A percentile compares a stretch with the other conserved stretches of the same genome.
These are phyloP conservation scores for Mycena vulgaris DNA, from an alignment of 768 basidiomycete genomes.

Conservation along the genomic window DNA sequence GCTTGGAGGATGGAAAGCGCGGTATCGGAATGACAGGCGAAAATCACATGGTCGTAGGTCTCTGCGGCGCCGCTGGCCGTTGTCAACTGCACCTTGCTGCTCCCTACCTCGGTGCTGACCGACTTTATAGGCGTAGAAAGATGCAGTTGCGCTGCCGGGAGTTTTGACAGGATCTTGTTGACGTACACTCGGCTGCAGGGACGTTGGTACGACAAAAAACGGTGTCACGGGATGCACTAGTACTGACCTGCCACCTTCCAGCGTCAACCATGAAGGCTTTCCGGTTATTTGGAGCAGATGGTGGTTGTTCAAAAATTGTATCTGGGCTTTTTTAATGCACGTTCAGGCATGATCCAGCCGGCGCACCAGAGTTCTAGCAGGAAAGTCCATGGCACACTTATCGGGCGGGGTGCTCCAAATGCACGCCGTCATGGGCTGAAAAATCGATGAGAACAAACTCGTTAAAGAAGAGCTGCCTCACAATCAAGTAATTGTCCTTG, in stretches of 20 bases:
- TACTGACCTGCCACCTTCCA: slow-evolving; percentile 78
- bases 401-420: slow-evolving; percentile 87
- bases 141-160: slow-evolving; percentile 70
- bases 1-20: slow-evolving; percentile 65
- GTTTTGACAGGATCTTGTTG: slow-evolving; percentile 67
- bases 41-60: slow-evolving; percentile 78
- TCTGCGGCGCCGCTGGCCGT: slow-evolving; percentile 62
- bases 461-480: slow-evolving; percentile 49
- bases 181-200: slow-evolving; percentile 74
- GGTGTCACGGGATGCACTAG: background rate
- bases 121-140: slow-evolving; percentile 70
- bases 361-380: slow-evolving; percentile 73
- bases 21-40: slow-evolving; percentile 82
- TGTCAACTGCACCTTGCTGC: slow-evolving; percentile 57
- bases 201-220: background rate
- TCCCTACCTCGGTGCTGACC: slow-evolving; percentile 48
- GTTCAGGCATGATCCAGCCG: background rate
- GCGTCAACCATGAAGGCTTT: slow-evolving; percentile 81
- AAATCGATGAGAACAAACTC: slow-evolving; percentile 14
- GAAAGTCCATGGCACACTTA: slow-evolving; percentile 78
- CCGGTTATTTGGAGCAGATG: slow-evolving; percentile 80
- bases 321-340: slow-evolving; percentile 47
- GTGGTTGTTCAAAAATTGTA: slow-evolving; percentile 83
- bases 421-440: slow-evolving; percentile 83
- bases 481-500: slow-evolving; percentile 82